A percentile compares a stretch with the other conserved stretches of the same genome.
phyloP scores from a whole-genome alignment of 768 basidiomycete genomes.

The Amanita rubescens region DNA sequence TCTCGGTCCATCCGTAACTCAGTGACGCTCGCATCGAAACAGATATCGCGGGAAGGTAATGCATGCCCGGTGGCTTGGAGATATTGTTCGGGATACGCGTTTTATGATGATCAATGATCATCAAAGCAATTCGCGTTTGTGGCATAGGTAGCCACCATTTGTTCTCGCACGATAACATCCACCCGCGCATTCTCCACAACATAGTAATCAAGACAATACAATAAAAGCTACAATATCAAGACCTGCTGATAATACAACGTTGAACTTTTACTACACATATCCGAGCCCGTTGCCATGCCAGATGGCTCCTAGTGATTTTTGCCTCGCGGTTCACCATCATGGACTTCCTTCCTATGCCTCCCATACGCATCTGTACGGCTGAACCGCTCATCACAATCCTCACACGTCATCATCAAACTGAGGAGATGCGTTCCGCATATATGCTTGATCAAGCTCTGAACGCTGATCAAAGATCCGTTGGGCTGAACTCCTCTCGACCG shows the following conservation, averaged over 20 bases:
- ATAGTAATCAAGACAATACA: background rate
- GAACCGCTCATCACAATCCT: background rate
- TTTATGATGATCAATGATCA: background rate
- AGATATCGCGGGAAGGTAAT: too few relatives aligned
- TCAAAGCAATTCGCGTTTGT: background rate
- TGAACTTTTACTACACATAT: background rate
- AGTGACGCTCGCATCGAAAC: too few relatives aligned
- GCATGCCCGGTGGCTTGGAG: too few relatives aligned
- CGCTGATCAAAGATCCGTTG: background rate
- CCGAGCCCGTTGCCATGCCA: background rate
- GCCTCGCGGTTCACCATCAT: background rate
- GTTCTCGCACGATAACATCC: background rate
- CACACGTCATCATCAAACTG: background rate
- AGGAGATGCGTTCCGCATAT: slow-evolving; percentile 1
- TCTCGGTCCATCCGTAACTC: too few relatives aligned
- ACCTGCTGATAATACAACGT: background rate
- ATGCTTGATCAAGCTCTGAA: slow-evolving; percentile 1
- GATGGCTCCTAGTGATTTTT: background rate
- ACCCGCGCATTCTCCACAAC: background rate
- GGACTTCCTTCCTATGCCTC: background rate
- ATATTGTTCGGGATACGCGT: too few relatives aligned
- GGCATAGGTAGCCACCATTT: background rate
- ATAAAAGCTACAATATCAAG: background rate
- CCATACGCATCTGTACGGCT: slow-evolving; percentile 1
- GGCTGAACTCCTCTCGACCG: background rate